Evolutionary conservation across 1,284 basidiomycete genomes (phyloP).

Genomic region (Wolfiporia cocos): DNA sequence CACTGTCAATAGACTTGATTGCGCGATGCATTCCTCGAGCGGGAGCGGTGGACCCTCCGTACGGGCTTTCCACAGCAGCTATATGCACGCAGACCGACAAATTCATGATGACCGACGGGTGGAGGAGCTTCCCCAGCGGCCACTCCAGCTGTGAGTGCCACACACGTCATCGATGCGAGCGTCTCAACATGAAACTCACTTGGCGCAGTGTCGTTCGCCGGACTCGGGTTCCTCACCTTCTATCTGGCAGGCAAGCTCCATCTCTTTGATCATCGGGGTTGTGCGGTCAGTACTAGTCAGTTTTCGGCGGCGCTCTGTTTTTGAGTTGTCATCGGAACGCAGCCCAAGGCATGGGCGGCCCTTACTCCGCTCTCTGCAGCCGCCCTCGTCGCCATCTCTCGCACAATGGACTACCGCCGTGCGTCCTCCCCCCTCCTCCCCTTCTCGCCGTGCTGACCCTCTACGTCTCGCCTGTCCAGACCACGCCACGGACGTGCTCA

Average conservation of each 20-base stretch:
- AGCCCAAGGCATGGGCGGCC: slow-evolving; percentile 85
- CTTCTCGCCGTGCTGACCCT: background rate
- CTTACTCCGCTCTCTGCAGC: slow-evolving; percentile 76
- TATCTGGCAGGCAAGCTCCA: slow-evolving; percentile 92
- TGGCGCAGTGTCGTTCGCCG: slow-evolving; percentile 81
- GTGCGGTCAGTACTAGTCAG: slow-evolving; percentile 48
- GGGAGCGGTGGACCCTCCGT: slow-evolving; percentile 65
- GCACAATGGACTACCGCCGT: slow-evolving; percentile 89
- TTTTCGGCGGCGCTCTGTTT: background rate
- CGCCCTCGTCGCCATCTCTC: slow-evolving; percentile 84
- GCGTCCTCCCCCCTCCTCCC: slow-evolving; percentile 20
- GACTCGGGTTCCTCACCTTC: slow-evolving; percentile 84
- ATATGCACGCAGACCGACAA: slow-evolving; percentile 76
- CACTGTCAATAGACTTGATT: slow-evolving; percentile 53
- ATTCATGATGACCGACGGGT: slow-evolving; percentile 72
- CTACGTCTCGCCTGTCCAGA: slow-evolving; percentile 37
- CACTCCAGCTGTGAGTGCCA: slow-evolving; percentile 71
- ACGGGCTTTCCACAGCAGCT: slow-evolving; percentile 66
- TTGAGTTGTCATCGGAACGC: slow-evolving; percentile 1
- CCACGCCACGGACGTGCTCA: slow-evolving; percentile 86
- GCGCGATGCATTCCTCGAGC: slow-evolving; percentile 74
- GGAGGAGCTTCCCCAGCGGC: slow-evolving; percentile 91
- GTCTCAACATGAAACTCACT: background rate
- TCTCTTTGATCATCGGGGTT: slow-evolving; percentile 78
- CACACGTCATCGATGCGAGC: background rate